phyloP scores from a whole-genome alignment of 2,329 filamentous ascomycete species.

The Colletotrichum sublineola region DNA sequence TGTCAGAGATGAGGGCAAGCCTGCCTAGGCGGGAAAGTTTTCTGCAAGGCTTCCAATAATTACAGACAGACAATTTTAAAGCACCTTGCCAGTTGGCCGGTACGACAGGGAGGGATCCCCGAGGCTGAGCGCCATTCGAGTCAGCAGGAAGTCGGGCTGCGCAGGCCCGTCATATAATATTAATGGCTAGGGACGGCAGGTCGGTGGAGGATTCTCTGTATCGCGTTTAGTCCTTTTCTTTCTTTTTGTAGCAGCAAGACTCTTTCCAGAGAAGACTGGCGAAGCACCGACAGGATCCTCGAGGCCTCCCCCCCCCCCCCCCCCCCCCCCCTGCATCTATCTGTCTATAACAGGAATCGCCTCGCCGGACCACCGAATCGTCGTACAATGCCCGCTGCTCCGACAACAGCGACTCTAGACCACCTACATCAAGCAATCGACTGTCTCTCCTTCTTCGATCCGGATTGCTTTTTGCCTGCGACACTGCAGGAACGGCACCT shows the following conservation, averaged over 20 bases:
- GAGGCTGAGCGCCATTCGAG: constrained; percentile 25
- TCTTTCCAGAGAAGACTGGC: constrained; percentile 7
- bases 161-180: constrained; percentile 23
- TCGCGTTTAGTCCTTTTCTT: constrained; percentile 15
- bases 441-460: constrained; percentile 12
- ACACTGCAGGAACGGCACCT: constrained; percentile 1
- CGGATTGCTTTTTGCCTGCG: constrained; percentile 12
- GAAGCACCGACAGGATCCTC: constrained; percentile 2
- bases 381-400: background rate
- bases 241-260: constrained; percentile 11
- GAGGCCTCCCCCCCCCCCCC: background rate
- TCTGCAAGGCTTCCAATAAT: constrained; percentile 19
- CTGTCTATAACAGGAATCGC: constrained; percentile 23
- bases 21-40: constrained; percentile 24
- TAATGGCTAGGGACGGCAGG: constrained; percentile 22
- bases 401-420: constrained; percentile 9
- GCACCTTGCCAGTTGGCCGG: constrained; percentile 28
- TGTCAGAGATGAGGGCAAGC: constrained; percentile 6
- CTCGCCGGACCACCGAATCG: constrained; percentile 8
- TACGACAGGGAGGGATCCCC: constrained; percentile 23
- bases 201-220: background rate
- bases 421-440: background rate
- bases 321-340: constrained; percentile 4
- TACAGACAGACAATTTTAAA: constrained; percentile 33
- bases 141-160: constrained; percentile 16